Percentiles rank a stretch among this genome's conserved stretches.
These are phyloP conservation scores for Cystobasidiaceae sp. DNA, from an alignment of 1,284 basidiomycete genomes.

Conservation along the genomic window DNA sequence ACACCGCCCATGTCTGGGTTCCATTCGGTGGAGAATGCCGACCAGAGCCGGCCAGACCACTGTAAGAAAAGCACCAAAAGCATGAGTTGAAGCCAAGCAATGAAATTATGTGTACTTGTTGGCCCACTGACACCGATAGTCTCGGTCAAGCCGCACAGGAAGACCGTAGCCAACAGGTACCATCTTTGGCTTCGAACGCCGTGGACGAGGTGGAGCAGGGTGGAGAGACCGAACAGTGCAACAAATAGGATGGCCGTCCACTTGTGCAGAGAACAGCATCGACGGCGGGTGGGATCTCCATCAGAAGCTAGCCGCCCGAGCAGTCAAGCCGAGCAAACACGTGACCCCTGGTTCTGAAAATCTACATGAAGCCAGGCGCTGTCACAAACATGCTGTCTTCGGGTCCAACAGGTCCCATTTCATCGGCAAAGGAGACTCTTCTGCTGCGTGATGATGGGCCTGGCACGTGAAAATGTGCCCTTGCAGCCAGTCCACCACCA, in stretches of 20 bases:
- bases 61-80: background rate
- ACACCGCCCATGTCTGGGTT: background rate
- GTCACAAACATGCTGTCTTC: conserved; percentile 4
- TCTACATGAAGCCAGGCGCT: background rate
- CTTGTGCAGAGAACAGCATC: conserved; percentile 43
- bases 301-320: too few relatives aligned
- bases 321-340: too few relatives aligned
- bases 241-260: conserved; percentile 49
- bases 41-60: conserved; percentile 35
- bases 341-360: too few relatives aligned
- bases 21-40: background rate
- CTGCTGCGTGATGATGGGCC: background rate
- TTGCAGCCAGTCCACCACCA: too few relatives aligned
- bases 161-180: conserved; percentile 56
- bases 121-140: conserved; percentile 44
- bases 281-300: too few relatives aligned
- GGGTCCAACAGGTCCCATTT: background rate
- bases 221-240: conserved; percentile 49
- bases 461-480: background rate
- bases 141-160: conserved; percentile 55
- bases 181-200: conserved; percentile 51
- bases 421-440: conserved; percentile 3
- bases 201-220: conserved; percentile 52
- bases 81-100: background rate
- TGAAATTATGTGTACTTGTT: background rate